phyloP scores from a whole-genome alignment of 2,329 filamentous ascomycete species.

The Monosporascus sp. region DNA sequence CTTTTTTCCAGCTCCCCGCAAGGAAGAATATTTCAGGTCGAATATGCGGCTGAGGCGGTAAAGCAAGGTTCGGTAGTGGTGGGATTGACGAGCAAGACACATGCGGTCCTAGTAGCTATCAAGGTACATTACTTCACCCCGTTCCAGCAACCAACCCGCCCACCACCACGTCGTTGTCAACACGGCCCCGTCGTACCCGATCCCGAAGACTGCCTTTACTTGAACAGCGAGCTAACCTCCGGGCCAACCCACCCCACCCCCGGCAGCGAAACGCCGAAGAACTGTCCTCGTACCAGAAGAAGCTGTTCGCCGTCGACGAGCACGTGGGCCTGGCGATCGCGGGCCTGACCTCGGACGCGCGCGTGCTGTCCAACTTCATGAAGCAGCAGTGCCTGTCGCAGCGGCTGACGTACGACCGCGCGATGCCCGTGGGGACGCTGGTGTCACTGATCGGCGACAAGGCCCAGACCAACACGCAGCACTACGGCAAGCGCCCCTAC shows the following conservation, averaged over 20 bases:
- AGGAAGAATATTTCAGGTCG: slow-evolving; percentile 98
- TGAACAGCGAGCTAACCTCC: not conserved
- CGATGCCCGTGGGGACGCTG: slow-evolving; percentile 84
- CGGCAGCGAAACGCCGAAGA: slow-evolving; percentile 93
- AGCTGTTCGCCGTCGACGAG: slow-evolving; percentile 93
- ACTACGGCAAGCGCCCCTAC: slow-evolving; percentile 94
- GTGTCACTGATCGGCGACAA: slow-evolving; percentile 91
- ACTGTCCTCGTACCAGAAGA: slow-evolving; percentile 99
- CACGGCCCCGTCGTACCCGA: not conserved
- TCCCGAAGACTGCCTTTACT: not conserved
- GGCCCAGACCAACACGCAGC: slow-evolving; percentile 95
- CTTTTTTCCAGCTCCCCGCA: slow-evolving; percentile 74
- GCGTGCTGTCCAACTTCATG: slow-evolving; percentile 99
- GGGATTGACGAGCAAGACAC: slow-evolving; percentile 95
- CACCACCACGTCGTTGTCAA: not conserved
- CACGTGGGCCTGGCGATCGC: slow-evolving; percentile 95
- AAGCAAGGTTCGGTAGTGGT: slow-evolving; percentile 99
- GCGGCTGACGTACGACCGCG: slow-evolving; percentile 90
- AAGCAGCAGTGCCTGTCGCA: slow-evolving; percentile 97
- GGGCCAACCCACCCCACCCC: not conserved
- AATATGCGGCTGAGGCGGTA: slow-evolving; percentile 97
- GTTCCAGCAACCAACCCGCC: not conserved
- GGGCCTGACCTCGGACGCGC: slow-evolving; percentile 93
- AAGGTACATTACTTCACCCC: slow-evolving; percentile 61
- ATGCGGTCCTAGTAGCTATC: slow-evolving; percentile 89